phyloP scores from a whole-genome alignment of 768 basidiomycete species.

The Hydnum rufescens region DNA sequence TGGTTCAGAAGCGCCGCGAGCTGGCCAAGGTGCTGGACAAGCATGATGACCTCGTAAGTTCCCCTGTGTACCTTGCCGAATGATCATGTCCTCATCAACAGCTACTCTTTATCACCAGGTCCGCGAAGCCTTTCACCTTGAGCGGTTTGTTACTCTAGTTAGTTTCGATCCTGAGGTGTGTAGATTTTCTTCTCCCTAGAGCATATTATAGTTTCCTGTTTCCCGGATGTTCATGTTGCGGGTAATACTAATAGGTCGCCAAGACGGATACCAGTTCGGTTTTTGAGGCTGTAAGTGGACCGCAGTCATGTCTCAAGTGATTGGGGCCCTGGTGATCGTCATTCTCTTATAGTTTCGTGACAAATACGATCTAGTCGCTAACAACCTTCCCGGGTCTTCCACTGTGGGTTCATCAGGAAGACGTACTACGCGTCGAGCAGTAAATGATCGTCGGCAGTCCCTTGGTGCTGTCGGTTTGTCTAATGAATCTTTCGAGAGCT shows the following conservation, averaged over 20 bases:
- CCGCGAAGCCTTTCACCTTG: constrained; percentile 77
- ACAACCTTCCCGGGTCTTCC: constrained; percentile 8
- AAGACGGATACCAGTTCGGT: constrained; percentile 53
- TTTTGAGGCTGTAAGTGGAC: constrained; percentile 43
- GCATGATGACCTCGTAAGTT: constrained; percentile 59
- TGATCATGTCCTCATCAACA: not conserved
- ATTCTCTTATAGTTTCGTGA: constrained; percentile 32
- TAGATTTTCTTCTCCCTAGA: not conserved
- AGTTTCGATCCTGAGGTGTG: constrained; percentile 60
- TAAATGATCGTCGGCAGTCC: constrained; percentile 26
- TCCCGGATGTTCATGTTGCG: constrained; percentile 2
- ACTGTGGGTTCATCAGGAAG: constrained; percentile 26
- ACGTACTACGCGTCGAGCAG: constrained; percentile 40
- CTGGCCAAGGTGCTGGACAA: constrained; percentile 37
- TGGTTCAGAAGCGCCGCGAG: constrained; percentile 39
- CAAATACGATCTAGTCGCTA: constrained; percentile 39
- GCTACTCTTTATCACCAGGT: constrained; percentile 27
- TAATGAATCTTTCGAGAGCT: no score
- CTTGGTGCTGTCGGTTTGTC: not conserved
- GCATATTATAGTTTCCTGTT: constrained; percentile 2
- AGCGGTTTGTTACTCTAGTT: constrained; percentile 56
- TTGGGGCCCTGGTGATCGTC: not conserved
- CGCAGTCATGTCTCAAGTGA: not conserved
- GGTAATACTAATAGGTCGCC: constrained; percentile 28
- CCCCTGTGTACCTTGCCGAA: not conserved